phyloP scores from a whole-genome alignment of 371 early-diverging fungal species.

The Mortierella sp. region DNA sequence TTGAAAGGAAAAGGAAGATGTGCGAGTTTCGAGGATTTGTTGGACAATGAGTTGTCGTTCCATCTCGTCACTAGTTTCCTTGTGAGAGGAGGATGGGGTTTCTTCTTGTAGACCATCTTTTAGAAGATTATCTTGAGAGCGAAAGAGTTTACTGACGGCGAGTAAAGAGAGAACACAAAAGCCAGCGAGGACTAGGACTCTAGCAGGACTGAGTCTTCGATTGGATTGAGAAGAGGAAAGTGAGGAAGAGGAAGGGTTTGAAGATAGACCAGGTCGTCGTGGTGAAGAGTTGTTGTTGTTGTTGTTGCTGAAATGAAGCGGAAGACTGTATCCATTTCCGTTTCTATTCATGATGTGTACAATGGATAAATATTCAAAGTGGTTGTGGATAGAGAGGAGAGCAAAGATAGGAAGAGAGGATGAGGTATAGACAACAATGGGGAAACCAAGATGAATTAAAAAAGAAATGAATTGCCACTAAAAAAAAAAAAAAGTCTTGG shows the following conservation, averaged over 20 bases:
- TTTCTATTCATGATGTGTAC: constrained; percentile 38
- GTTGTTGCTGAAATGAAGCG: constrained; percentile 26
- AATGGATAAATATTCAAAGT: too few relatives aligned
- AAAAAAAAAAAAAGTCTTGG: too few relatives aligned
- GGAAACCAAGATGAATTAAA: too few relatives aligned
- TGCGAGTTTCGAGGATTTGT: constrained; percentile 35
- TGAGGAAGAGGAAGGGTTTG: constrained; percentile 9
- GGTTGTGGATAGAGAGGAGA: not conserved
- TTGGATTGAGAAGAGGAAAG: not conserved
- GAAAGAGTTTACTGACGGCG: constrained; percentile 20
- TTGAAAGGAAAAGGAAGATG: constrained; percentile 35
- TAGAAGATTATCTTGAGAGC: not conserved
- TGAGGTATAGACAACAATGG: too few relatives aligned
- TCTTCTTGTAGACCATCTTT: not conserved
- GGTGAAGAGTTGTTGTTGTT: not conserved
- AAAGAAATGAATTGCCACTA: too few relatives aligned
- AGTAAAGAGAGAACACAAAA: constrained; percentile 30
- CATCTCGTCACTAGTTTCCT: constrained; percentile 21
- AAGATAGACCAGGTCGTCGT: constrained; percentile 9
- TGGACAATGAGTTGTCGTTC: constrained; percentile 35
- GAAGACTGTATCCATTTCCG: constrained; percentile 36
- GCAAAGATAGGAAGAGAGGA: not conserved
- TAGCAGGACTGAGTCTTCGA: constrained; percentile 21
- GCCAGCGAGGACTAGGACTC: constrained; percentile 33
- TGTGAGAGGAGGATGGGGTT: not conserved